Percentiles rank a stretch among this genome's conserved stretches.
Evolutionary conservation across 768 basidiomycete genomes (phyloP).

Genomic region (Mycena sanguinolenta): DNA sequence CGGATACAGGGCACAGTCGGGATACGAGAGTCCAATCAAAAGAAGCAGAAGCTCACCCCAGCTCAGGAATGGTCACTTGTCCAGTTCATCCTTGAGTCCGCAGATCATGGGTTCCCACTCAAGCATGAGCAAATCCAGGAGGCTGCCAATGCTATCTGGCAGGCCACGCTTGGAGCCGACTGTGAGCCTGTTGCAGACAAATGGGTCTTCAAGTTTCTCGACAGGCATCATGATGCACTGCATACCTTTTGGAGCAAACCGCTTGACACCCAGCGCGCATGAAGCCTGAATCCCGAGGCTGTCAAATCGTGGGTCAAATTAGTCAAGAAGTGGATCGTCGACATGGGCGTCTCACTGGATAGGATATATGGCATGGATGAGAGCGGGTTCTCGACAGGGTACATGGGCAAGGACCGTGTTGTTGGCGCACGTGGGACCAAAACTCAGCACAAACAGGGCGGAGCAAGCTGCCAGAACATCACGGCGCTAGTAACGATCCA

Average conservation of each 20-base stretch:
- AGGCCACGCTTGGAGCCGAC: slow-evolving; percentile 13
- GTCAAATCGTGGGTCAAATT: slow-evolving; percentile 50
- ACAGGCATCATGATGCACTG: slow-evolving; percentile 44
- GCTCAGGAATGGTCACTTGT: slow-evolving; percentile 34
- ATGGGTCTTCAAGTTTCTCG: slow-evolving; percentile 43
- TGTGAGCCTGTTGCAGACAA: slow-evolving; percentile 35
- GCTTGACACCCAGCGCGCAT: slow-evolving; percentile 47
- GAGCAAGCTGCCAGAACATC: slow-evolving; percentile 44
- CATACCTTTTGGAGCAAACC: slow-evolving; percentile 48
- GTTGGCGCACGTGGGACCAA: slow-evolving; percentile 42
- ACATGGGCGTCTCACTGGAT: slow-evolving; percentile 37
- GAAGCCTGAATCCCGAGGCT: slow-evolving; percentile 45
- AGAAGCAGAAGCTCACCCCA: slow-evolving; percentile 9
- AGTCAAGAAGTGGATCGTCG: slow-evolving; percentile 44
- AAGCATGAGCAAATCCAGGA: slow-evolving; percentile 22
- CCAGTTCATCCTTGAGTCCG: slow-evolving; percentile 37
- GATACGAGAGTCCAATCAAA: slow-evolving; percentile 9
- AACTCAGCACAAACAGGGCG: slow-evolving; percentile 49
- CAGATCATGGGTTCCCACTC: slow-evolving; percentile 35
- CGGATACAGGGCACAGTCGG: slow-evolving; percentile 2
- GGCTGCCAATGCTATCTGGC: slow-evolving; percentile 37
- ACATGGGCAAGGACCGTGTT: slow-evolving; percentile 43
- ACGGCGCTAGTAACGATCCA: slow-evolving; percentile 45
- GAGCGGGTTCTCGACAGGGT: slow-evolving; percentile 44
- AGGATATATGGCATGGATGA: slow-evolving; percentile 53